Evolutionary conservation across 371 early-diverging fungal genomes (phyloP), one percentile per base, ranked within the genome.

Genomic region (Actinomortierella ambigua): DNA sequence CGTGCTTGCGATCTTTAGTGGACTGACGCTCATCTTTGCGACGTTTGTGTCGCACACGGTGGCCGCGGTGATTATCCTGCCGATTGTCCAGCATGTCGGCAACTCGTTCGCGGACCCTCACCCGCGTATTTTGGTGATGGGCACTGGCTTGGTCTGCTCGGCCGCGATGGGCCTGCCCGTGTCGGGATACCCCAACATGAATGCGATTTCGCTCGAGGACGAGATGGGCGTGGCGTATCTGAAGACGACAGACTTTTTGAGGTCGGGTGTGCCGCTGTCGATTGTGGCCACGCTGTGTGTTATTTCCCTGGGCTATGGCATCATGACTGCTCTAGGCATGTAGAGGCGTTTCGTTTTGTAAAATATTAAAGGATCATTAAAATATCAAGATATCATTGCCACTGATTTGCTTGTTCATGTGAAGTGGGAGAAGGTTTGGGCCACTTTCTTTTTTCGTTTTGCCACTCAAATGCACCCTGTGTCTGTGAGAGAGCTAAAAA

Each of bases 31-130:
- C 13, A 83, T 92, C 9, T 88, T 92, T 63, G 93, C 96, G 22
- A 93, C 93, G 6, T 96, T 96, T 73, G 92, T 97, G 55, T 90
- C 90, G 49, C 97, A 97, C 68, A 96, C 97, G 0, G 97, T 97
- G 1, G 92, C 90, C 0, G 94, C 94, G 0, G 69, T 94, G 66
- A 93, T 94, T 61, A 87, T 93, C 2, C 69, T 94, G 48, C 94
- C 94, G 3, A 89, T 94, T 55, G 91, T 94, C 18, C 84, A 88
- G 22, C 81, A 91, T 59, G 88, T 94, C 18, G 94, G 93, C 5
- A 58, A 80, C 39, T 77, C 79, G 11, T 70, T 94, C 65, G 81
- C 88, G 14, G 90, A 91, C 59, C 92, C 93, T 22, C 88, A 91
- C 44, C 89, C 96, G 24, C 77, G 93, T 26, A 80, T 95, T 66